Conservation (phyloP, 2,329 filamentous ascomycete species). For the Claviceps sp. region DNA sequence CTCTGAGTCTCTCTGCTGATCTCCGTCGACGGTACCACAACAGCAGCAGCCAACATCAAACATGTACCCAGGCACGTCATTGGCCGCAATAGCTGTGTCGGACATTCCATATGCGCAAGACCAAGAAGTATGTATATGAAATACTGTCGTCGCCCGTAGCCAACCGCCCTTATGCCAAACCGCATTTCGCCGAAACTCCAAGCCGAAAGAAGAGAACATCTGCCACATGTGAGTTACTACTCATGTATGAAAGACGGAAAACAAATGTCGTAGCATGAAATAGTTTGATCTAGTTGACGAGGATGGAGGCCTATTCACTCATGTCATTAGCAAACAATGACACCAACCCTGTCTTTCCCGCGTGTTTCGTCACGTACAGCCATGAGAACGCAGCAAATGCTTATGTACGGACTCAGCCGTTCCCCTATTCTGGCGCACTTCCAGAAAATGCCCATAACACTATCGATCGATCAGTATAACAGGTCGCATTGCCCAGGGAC, state of each 20-base stretch:
- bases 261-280: background rate
- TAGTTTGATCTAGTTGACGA: slow-evolving; percentile 19
- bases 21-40: background rate
- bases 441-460: slow-evolving; percentile 81
- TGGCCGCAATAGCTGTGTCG: too few relatives aligned
- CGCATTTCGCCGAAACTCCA: background rate
- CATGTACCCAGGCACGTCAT: background rate
- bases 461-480: slow-evolving; percentile 18
- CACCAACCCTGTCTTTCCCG: background rate
- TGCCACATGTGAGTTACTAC: background rate
- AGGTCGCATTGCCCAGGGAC: background rate
- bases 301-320: slow-evolving; percentile 20
- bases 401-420: slow-evolving; percentile 86
- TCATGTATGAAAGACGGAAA: background rate
- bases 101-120: background rate
- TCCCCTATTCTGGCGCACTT: slow-evolving; percentile 90
- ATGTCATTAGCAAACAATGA: background rate
- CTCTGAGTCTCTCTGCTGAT: background rate
- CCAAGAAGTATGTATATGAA: background rate
- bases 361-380: slow-evolving; percentile 44
- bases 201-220: background rate
- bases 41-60: background rate
- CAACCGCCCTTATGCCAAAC: background rate
- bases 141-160: background rate
- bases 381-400: slow-evolving; percentile 86